A percentile compares a stretch with the other conserved stretches of the same genome.
These are phyloP conservation scores for Cryptococcus depauperatus DNA, from an alignment of 1,284 basidiomycete species.

Conservation along the genomic window DNA sequence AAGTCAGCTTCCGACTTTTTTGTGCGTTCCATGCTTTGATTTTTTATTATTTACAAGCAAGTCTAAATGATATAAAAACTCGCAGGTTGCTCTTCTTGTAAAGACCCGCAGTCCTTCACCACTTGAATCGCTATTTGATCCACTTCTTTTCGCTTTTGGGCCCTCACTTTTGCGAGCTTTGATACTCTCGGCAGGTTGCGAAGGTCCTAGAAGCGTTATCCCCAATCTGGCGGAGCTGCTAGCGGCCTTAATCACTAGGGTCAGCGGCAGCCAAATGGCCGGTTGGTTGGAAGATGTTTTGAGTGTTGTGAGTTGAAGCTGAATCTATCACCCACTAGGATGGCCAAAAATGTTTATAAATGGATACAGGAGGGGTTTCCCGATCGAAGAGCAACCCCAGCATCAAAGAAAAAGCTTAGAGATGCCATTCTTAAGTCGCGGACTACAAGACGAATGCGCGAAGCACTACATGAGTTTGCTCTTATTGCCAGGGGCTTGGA, in stretches of 20 bases:
- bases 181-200: constrained; percentile 66
- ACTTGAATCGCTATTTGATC: constrained; percentile 32
- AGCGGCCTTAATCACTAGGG: constrained; percentile 55
- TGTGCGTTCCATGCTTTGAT: constrained; percentile 47
- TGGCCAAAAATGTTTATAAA: neutral
- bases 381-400: constrained; percentile 45
- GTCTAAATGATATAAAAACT: neutral
- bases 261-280: constrained; percentile 50
- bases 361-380: constrained; percentile 37
- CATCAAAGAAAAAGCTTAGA: constrained; percentile 68
- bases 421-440: constrained; percentile 59
- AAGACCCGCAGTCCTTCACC: constrained; percentile 42
- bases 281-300: constrained; percentile 66
- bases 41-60: neutral
- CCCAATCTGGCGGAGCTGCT: constrained; percentile 74
- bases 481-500: constrained; percentile 42
- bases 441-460: constrained; percentile 43
- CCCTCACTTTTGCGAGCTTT: constrained; percentile 61
- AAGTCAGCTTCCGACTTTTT: constrained; percentile 73
- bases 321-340: neutral
- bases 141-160: constrained; percentile 57
- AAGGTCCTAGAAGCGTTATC: constrained; percentile 71
- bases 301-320: constrained; percentile 60
- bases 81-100: constrained; percentile 39
- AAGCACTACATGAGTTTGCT: constrained; percentile 46